Evolutionary conservation across 805 yeast genomes (phyloP), one percentile per base, ranked within the genome.

Genomic region (Middelhovenomyces tepae): DNA sequence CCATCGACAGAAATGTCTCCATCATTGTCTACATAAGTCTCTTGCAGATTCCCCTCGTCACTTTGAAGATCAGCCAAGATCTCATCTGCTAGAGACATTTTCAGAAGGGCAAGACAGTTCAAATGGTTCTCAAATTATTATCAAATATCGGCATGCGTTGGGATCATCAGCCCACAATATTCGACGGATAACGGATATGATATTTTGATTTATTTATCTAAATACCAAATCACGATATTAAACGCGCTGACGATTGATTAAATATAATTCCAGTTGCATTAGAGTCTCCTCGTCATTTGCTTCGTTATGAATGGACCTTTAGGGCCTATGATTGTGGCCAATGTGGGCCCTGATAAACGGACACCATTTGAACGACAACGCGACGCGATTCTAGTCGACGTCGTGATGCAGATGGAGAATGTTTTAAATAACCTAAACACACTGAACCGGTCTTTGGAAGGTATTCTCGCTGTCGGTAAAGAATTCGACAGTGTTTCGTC

Each of bases 401-500:
- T n/a, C n/a, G n/a, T n/a, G 11, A 27, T 27, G 54, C 53, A 48
- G 7, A 67, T 80, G 70, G 85, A 77, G 44, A 67, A 78, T 0
- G 79, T 79, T 5, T 60, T 78, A 32, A 64, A 72, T 46, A 76
- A 76, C 44, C 54, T 81, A 37, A 78, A 77, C 44, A 67, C 75
- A 14, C 58, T 81, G 38, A 80, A 80, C 49, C 64, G 84, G 27
- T 70, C 86, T 0, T 56, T 81, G 32, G 79, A 77, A 43, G 75
- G 72, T 27, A 70, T 76, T 2, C 67, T 78, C 10, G 78, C 79
- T 15, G 83, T 81, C 2, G 87, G 91, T 1, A 74, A 75, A 47
- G 87, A 78, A 39, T 81, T 80, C 46, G 82, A 79, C 37, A 69
- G 71, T 32, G 82, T 79, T 10, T 70, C 86, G 2, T 57, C 65